phyloP scores from a whole-genome alignment of 257 asterid genomes.

The Solanum chmielewskii region DNA sequence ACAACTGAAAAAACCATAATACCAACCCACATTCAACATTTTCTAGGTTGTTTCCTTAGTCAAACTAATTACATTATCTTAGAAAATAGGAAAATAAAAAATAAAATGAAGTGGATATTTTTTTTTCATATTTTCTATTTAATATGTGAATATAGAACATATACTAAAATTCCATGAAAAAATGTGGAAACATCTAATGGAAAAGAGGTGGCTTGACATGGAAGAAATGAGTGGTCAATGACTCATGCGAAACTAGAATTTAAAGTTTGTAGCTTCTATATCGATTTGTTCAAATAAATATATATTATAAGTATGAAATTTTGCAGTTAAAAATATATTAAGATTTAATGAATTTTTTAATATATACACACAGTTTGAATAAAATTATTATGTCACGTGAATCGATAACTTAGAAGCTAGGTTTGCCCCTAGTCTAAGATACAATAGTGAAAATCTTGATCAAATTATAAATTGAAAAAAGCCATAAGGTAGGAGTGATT shows the following conservation, averaged over 20 bases:
- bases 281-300: not conserved
- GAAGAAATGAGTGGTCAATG: not conserved
- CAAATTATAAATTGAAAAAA: not conserved
- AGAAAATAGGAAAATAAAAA: not conserved
- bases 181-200: not conserved
- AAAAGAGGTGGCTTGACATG: not conserved
- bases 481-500: not conserved
- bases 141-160: not conserved
- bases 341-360: not conserved
- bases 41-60: not conserved
- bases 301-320: not conserved
- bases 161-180: not conserved
- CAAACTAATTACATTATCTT: not conserved
- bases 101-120: not conserved
- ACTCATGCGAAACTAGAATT: fast-evolving
- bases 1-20: not conserved
- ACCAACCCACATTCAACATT: not conserved
- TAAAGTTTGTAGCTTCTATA: not conserved
- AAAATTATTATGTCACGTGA: not conserved
- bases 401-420: not conserved
- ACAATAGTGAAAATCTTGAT: not conserved
- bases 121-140: not conserved
- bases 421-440: not conserved
- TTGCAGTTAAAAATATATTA: not conserved
- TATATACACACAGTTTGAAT: not conserved